Percentiles rank a stretch among this genome's conserved stretches.
Evolutionary conservation across 1,284 basidiomycete genomes (phyloP).

Genomic region (Exobasidium cylindrosporum): DNA sequence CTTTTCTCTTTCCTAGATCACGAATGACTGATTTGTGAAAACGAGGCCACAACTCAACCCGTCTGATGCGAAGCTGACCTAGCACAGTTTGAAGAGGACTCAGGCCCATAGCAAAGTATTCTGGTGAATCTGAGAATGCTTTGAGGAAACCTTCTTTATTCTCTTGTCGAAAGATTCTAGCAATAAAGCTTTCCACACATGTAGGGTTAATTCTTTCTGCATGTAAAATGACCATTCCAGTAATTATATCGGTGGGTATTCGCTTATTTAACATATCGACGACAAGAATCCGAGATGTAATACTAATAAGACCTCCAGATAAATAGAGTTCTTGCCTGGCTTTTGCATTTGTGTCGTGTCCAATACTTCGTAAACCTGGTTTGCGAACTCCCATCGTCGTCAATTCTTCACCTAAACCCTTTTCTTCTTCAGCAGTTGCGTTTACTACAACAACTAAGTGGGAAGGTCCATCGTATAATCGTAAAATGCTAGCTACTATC

Average conservation of each 20-base stretch:
- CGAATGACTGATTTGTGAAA: conserved; percentile 64
- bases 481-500: conserved; percentile 45
- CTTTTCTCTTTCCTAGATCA: conserved; percentile 59
- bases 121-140: conserved; percentile 93
- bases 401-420: conserved; percentile 85
- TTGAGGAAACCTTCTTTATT: conserved; percentile 75
- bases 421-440: conserved; percentile 79
- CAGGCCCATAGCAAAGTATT: conserved; percentile 85
- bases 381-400: conserved; percentile 84
- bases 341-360: conserved; percentile 76
- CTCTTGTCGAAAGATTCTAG: conserved; percentile 44
- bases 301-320: conserved; percentile 69
- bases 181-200: conserved; percentile 49
- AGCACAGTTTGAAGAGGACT: conserved; percentile 87
- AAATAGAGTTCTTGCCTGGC: conserved; percentile 38
- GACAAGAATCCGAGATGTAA: conserved; percentile 89
- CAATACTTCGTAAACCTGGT: conserved; percentile 78
- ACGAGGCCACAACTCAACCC: conserved; percentile 80
- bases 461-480: conserved; percentile 84
- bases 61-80: conserved; percentile 83
- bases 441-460: conserved; percentile 79
- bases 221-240: conserved; percentile 88
- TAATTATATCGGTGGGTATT: conserved; percentile 78
- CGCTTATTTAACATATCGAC: conserved; percentile 87
- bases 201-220: conserved; percentile 82